A percentile compares a stretch with the other conserved stretches of the same genome.
phyloP scores from a whole-genome alignment of 2,329 filamentous ascomycete genomes.

The Capronia coronata region DNA sequence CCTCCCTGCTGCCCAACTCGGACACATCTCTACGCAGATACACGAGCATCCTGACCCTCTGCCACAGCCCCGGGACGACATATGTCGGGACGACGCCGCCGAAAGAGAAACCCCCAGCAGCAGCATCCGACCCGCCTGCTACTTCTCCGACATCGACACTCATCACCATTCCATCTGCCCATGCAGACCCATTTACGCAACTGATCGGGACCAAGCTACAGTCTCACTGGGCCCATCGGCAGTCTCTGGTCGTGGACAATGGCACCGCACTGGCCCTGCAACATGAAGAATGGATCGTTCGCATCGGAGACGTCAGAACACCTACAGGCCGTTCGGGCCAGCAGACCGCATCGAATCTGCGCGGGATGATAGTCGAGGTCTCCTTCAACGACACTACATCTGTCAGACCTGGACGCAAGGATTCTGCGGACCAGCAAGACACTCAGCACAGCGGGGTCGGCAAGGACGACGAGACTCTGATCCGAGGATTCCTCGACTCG shows the following conservation, averaged over 20 bases:
- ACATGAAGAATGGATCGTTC: constrained; percentile 18
- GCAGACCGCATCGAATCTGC: constrained; percentile 15
- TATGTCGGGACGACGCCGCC: constrained; percentile 21
- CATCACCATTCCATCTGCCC: constrained; percentile 23
- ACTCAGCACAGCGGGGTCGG: not conserved
- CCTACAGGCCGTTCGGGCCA: constrained; percentile 10
- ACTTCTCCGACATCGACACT: too few species aligned
- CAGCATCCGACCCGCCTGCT: constrained; percentile 2
- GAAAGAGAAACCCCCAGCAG: constrained; percentile 4
- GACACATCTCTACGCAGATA: constrained; percentile 20
- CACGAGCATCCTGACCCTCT: constrained; percentile 24
- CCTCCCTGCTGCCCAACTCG: constrained; percentile 24
- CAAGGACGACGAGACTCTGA: constrained; percentile 19
- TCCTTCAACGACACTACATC: constrained; percentile 1
- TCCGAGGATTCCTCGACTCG: constrained; percentile 18
- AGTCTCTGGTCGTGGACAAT: constrained; percentile 24
- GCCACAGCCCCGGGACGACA: constrained; percentile 18
- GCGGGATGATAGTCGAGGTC: constrained; percentile 24
- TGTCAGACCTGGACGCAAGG: not conserved
- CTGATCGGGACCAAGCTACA: constrained; percentile 27
- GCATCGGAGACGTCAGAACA: constrained; percentile 26
- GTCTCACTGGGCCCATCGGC: constrained; percentile 25
- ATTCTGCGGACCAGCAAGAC: not conserved
- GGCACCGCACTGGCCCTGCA: constrained; percentile 21
- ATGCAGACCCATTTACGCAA: constrained; percentile 22